Percentiles rank a stretch among this genome's conserved stretches.
Evolutionary conservation across 805 yeast species (phyloP).

Genomic region (Pichia pseudocactophila): DNA sequence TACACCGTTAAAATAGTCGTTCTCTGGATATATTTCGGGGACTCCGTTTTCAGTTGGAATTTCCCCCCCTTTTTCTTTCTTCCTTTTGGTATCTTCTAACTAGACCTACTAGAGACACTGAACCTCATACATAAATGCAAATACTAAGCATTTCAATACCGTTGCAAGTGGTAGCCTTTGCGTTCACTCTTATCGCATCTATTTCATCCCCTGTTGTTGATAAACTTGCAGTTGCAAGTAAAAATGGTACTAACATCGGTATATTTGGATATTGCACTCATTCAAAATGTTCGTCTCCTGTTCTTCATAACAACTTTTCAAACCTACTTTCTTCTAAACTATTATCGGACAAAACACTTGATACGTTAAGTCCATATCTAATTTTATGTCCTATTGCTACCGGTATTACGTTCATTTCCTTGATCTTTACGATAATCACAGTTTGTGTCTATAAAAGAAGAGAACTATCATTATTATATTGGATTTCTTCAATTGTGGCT

Average conservation of each 20-base stretch:
- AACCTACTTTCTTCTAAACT: background rate
- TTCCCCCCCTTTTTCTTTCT: background rate
- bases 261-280: conserved; percentile 55
- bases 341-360: conserved; percentile 29
- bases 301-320: conserved; percentile 14
- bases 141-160: no score
- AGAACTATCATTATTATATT: conserved; percentile 19
- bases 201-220: conserved; percentile 52
- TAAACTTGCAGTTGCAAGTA: conserved; percentile 40
- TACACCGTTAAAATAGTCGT: no score
- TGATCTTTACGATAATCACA: conserved; percentile 30
- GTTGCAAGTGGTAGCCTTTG: conserved; percentile 27
- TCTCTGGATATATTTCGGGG: no score
- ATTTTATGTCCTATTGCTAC: conserved; percentile 61
- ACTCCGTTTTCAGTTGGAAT: no score
- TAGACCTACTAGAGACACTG: no score
- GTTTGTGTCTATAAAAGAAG: conserved; percentile 12
- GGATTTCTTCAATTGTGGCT: conserved; percentile 37
- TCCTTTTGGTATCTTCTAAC: no score
- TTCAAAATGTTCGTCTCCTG: conserved; percentile 27
- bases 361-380: conserved; percentile 43
- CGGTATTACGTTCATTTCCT: conserved; percentile 45
- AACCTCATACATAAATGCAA: no score
- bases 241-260: conserved; percentile 42
- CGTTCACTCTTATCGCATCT: conserved; percentile 51